Percentiles rank a stretch among this genome's conserved stretches.
Evolutionary conservation across 192 early-diverging fungal species (phyloP).

Genomic region (Chytriomyces sp.): DNA sequence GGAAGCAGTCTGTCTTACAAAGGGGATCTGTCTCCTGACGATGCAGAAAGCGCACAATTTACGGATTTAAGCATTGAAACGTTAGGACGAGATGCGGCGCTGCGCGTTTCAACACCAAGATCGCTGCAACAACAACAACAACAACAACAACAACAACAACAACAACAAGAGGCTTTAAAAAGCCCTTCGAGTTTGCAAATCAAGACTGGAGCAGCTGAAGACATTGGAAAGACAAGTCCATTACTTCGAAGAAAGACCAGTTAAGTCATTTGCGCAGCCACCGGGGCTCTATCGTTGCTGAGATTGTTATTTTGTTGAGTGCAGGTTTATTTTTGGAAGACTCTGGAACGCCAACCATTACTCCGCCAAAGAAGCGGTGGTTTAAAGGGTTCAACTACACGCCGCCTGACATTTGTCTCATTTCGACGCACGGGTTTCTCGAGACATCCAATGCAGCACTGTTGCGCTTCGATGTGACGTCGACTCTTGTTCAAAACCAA

Average conservation of each 20-base stretch:
- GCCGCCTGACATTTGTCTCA: constrained; percentile 17
- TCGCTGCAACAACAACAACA: background rate
- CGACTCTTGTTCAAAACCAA: background rate
- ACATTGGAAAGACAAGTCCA: background rate
- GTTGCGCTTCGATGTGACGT: constrained; percentile 2
- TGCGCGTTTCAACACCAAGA: background rate
- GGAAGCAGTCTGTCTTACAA: background rate
- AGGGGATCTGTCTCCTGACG: background rate
- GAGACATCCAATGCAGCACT: constrained; percentile 4
- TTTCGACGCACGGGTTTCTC: constrained; percentile 5
- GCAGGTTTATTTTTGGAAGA: constrained; percentile 10
- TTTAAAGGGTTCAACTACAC: constrained; percentile 23
- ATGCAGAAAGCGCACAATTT: background rate
- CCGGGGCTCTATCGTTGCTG: background rate
- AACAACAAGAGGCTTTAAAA: background rate
- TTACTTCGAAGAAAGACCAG: background rate
- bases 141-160: background rate
- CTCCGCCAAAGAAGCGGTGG: constrained; percentile 20
- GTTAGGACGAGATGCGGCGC: background rate
- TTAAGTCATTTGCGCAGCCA: background rate
- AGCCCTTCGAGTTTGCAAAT: background rate
- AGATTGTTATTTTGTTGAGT: background rate
- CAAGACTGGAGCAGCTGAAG: background rate
- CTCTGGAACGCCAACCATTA: background rate
- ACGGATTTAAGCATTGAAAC: background rate